These are phyloP conservation scores for Leishmania tarentolae DNA, from an alignment of 208 protist species.

Conservation along the genomic window DNA sequence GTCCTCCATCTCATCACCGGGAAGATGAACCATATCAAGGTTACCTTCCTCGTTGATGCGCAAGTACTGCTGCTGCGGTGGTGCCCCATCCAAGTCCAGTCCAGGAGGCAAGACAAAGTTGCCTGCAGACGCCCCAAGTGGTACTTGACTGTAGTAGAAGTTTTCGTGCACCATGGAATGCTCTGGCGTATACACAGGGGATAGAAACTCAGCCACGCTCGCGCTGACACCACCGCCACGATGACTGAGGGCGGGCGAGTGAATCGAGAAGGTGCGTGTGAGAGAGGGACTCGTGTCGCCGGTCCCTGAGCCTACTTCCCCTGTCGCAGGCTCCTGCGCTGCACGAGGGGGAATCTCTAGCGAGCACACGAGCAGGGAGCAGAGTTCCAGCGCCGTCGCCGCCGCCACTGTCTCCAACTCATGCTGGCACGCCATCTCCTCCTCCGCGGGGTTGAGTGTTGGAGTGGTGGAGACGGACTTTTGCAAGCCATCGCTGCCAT, in stretches of 20 bases:
- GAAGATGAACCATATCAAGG: conserved; percentile 70
- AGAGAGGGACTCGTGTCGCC: conserved; percentile 34
- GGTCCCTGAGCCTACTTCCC: conserved; percentile 21
- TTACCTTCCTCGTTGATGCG: conserved; percentile 84
- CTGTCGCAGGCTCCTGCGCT: conserved; percentile 4
- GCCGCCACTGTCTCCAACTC: conserved; percentile 79
- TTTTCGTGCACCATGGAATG: conserved; percentile 75
- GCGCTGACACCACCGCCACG: conserved; percentile 26
- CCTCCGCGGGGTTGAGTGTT: conserved; percentile 35
- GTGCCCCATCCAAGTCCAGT: conserved; percentile 29
- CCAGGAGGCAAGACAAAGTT: conserved; percentile 76
- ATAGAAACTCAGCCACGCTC: conserved; percentile 41
- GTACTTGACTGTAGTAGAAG: conserved; percentile 70
- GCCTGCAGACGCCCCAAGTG: conserved; percentile 65
- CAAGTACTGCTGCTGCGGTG: conserved; percentile 69
- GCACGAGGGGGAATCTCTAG: conserved; percentile 24
- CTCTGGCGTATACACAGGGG: conserved; percentile 51
- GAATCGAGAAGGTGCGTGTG: conserved; percentile 39
- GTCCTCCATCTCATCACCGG: conserved; percentile 68
- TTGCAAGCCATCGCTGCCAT: conserved; percentile 29
- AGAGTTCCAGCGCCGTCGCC: conserved; percentile 70
- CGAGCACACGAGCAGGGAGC: conserved; percentile 53
- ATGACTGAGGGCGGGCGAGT: conserved; percentile 38
- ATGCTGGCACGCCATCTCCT: conserved; percentile 71
- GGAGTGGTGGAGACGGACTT: conserved; percentile 28